Evolutionary conservation across 176 grass and related monocot species (phyloP).

Genomic region (Oryza punctata): DNA sequence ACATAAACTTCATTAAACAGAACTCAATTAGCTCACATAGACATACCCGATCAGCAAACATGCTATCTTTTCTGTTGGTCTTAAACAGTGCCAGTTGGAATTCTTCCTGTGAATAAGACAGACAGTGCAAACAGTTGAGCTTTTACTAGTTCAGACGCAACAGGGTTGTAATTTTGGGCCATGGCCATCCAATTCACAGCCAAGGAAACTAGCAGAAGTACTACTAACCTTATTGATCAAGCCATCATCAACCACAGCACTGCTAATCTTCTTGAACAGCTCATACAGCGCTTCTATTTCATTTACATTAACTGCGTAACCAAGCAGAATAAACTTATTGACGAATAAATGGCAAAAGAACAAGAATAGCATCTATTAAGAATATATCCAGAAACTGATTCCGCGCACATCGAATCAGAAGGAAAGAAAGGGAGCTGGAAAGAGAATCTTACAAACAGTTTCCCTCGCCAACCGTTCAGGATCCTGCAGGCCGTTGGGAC

Average conservation of each 20-base stretch:
- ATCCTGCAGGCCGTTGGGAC: conserved; percentile 63
- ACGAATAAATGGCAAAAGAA: neutral
- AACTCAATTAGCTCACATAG: neutral
- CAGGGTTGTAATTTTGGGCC: neutral
- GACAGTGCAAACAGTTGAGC: neutral
- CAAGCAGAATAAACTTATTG: neutral
- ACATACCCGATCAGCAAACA: conserved; percentile 89
- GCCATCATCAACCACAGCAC: conserved; percentile 79
- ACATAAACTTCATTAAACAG: neutral
- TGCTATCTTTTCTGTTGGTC: conserved; percentile 79
- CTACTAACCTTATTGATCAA: conserved; percentile 70
- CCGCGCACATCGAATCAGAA: neutral
- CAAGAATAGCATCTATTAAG: conserved; percentile 6
- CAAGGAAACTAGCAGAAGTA: conserved; percentile 4
- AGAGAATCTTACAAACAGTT: conserved; percentile 72
- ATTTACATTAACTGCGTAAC: conserved; percentile 71
- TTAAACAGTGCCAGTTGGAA: conserved; percentile 86
- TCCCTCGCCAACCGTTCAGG: conserved; percentile 72
- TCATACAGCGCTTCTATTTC: conserved; percentile 92
- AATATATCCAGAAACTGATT: neutral
- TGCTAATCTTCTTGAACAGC: conserved; percentile 91
- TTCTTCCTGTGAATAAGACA: conserved; percentile 63
- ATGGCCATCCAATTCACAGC: neutral
- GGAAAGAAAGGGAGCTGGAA: neutral
- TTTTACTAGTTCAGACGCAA: neutral